These are phyloP conservation scores for Huntiella omanensis DNA, from an alignment of 2,329 filamentous ascomycete species.

Conservation along the genomic window DNA sequence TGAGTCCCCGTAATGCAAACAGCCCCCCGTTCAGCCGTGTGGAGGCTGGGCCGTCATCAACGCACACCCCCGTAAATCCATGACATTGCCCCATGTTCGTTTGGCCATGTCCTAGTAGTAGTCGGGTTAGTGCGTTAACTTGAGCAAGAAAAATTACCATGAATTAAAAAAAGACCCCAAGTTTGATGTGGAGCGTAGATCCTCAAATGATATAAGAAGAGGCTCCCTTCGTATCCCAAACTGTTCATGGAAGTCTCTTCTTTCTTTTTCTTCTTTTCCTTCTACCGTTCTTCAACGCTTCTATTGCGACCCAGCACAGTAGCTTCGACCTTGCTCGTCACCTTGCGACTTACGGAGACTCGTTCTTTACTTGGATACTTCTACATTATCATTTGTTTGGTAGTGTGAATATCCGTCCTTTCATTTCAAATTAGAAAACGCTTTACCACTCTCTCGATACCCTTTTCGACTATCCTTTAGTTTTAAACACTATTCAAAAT, in stretches of 20 bases:
- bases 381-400: neutral
- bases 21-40: neutral
- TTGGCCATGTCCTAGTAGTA: neutral
- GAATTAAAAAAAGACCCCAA: too few species aligned
- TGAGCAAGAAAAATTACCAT: neutral
- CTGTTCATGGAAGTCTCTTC: too few species aligned
- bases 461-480: neutral
- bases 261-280: too few species aligned
- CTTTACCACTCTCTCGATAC: neutral
- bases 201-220: too few species aligned
- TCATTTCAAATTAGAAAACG: neutral
- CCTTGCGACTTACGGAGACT: neutral
- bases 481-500: neutral
- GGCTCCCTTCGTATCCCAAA: too few species aligned
- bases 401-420: slow-evolving; percentile 1
- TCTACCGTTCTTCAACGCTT: neutral
- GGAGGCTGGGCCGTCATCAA: neutral
- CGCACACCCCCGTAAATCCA: neutral
- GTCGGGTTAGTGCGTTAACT: neutral
- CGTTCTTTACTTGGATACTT: neutral
- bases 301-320: neutral
- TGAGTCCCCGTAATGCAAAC: neutral
- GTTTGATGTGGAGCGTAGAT: too few species aligned
- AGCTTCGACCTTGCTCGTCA: neutral
- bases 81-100: neutral